phyloP scores from a whole-genome alignment of 73 alveolate genomes.

The Symbiodinium pilosum region DNA sequence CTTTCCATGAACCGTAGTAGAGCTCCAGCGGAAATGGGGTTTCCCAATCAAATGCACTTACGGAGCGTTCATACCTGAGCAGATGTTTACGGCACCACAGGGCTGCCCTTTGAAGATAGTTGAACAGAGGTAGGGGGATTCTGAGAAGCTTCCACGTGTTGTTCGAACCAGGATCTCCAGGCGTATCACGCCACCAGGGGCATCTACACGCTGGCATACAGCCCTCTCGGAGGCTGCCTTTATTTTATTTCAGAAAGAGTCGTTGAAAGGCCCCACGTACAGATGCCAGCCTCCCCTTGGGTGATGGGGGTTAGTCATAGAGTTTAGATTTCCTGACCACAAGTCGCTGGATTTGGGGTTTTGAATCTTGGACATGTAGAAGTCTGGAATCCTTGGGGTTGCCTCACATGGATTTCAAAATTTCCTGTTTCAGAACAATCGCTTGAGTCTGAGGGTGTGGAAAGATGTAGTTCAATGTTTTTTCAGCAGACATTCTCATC shows the following conservation, averaged over 20 bases:
- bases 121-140: too few relatives aligned
- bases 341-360: too few relatives aligned
- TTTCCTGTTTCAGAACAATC: too few relatives aligned
- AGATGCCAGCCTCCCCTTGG: background rate
- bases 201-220: constrained; percentile 4
- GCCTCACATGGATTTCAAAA: too few relatives aligned
- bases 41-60: background rate
- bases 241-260: background rate
- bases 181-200: background rate
- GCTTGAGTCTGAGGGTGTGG: too few relatives aligned
- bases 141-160: too few relatives aligned
- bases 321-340: background rate
- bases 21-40: background rate
- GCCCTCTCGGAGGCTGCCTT: background rate
- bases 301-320: background rate
- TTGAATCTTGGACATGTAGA: too few relatives aligned
- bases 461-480: too few relatives aligned
- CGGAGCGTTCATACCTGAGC: background rate
- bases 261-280: background rate
- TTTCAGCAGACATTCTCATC: too few relatives aligned
- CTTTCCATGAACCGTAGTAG: too few relatives aligned
- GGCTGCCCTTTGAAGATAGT: too few relatives aligned
- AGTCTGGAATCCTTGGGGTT: too few relatives aligned
- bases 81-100: background rate
- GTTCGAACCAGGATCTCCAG: background rate